These are phyloP conservation scores for Saccharomyces pastorianus DNA, from an alignment of 1,139 yeast species.

Conservation along the genomic window DNA sequence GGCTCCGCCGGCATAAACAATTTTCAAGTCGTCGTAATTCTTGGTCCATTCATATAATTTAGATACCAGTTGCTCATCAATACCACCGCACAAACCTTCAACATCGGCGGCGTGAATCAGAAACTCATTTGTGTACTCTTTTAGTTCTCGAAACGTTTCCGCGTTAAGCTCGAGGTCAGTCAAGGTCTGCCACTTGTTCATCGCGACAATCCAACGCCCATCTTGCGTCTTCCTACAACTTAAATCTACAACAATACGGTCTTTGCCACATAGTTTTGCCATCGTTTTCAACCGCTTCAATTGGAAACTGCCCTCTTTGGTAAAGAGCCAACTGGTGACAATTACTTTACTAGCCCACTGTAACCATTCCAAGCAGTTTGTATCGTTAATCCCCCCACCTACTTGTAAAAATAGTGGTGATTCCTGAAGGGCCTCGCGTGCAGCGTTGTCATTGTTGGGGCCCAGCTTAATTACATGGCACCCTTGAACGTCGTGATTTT, in stretches of 20 bases:
- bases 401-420: constrained; percentile 77
- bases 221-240: constrained; percentile 59
- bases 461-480: constrained; percentile 94
- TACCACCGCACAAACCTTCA: constrained; percentile 90
- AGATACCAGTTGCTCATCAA: constrained; percentile 67
- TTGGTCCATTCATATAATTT: constrained; percentile 75
- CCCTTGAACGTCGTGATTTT: constrained; percentile 49
- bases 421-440: constrained; percentile 57
- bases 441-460: constrained; percentile 73
- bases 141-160: constrained; percentile 46
- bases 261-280: constrained; percentile 37
- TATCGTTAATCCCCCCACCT: constrained; percentile 82
- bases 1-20: constrained; percentile 97
- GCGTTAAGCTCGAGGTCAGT: constrained; percentile 53
- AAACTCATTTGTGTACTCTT: constrained; percentile 72
- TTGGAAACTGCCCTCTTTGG: constrained; percentile 48
- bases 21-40: constrained; percentile 45
- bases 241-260: constrained; percentile 74
- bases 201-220: constrained; percentile 79
- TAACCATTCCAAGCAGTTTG: constrained; percentile 67
- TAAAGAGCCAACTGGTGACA: constrained; percentile 87
- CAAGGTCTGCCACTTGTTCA: constrained; percentile 93
- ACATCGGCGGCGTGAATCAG: constrained; percentile 97
- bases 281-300: constrained; percentile 42
- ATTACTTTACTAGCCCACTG: constrained; percentile 44